A percentile compares a stretch with the other conserved stretches of the same genome.
Evolutionary conservation across 2,329 filamentous ascomycete species (phyloP).

Genomic region (Aureobasidium sp.): DNA sequence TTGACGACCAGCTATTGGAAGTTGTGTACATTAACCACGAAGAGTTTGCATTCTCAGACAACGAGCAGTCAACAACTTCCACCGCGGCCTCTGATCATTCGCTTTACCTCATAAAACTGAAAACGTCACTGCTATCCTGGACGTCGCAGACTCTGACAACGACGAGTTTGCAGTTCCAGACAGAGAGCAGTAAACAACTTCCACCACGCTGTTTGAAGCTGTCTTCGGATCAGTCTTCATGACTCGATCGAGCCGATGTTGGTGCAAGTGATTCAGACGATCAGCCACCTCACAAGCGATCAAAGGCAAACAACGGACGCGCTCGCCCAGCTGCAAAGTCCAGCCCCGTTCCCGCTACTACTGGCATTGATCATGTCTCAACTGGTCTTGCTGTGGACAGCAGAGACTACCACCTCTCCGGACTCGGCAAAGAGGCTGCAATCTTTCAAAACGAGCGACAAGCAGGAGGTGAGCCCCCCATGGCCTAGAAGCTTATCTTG

Average conservation of each 20-base stretch:
- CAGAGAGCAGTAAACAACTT: too few species aligned
- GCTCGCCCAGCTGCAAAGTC: background rate
- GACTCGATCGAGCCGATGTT: too few species aligned
- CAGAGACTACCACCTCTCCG: conserved; percentile 70
- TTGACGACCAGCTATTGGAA: too few species aligned
- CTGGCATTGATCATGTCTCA: conserved; percentile 47
- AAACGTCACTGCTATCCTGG: too few species aligned
- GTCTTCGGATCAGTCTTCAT: background rate
- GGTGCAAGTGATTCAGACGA: background rate
- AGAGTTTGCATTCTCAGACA: background rate
- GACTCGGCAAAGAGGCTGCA: conserved; percentile 34
- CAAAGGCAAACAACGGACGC: background rate
- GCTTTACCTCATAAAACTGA: too few species aligned
- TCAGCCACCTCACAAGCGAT: background rate
- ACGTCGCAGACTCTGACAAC: too few species aligned
- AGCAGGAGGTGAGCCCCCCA: conserved; percentile 21
- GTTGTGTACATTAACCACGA: background rate
- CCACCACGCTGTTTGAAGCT: too few species aligned
- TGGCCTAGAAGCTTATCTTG: background rate
- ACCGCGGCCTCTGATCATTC: background rate
- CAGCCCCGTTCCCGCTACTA: background rate
- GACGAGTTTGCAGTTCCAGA: too few species aligned
- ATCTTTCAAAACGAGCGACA: too few species aligned
- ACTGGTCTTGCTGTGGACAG: conserved; percentile 49
- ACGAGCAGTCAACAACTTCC: background rate